Evolutionary conservation across 2,329 filamentous ascomycete species (phyloP).

Genomic region (Karstenula rhodostoma): DNA sequence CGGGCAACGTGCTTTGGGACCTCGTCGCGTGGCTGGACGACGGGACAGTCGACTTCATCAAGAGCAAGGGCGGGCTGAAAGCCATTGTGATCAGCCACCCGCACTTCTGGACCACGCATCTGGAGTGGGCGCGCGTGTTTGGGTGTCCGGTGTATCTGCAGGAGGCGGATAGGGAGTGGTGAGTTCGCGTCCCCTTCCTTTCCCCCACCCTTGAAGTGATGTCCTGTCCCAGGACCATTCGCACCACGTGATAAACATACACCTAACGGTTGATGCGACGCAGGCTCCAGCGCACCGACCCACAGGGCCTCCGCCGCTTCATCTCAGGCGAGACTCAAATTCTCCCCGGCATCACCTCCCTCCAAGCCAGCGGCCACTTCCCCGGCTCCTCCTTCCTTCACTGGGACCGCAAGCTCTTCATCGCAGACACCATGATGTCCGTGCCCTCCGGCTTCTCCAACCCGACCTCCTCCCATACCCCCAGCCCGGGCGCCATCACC

Average conservation of each 20-base stretch:
- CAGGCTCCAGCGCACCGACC: slow-evolving; percentile 60
- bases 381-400: slow-evolving; percentile 75
- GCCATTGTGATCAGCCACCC: slow-evolving; percentile 81
- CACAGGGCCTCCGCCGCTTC: slow-evolving; percentile 54
- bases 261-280: too few species aligned
- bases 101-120: slow-evolving; percentile 81
- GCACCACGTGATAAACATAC: too few species aligned
- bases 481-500: slow-evolving; percentile 53
- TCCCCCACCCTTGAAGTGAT: too few species aligned
- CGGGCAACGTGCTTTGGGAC: slow-evolving; percentile 83
- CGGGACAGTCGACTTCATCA: slow-evolving; percentile 67
- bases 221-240: too few species aligned
- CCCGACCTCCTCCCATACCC: slow-evolving; percentile 39
- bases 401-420: slow-evolving; percentile 65
- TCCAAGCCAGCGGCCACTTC: slow-evolving; percentile 83
- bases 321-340: slow-evolving; percentile 53
- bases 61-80: slow-evolving; percentile 68
- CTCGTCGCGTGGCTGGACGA: slow-evolving; percentile 74
- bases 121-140: slow-evolving; percentile 76
- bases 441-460: slow-evolving; percentile 61
- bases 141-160: slow-evolving; percentile 74
- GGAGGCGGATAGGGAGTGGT: slow-evolving; percentile 69
- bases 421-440: slow-evolving; percentile 80
- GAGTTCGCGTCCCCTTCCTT: too few species aligned
- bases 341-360: slow-evolving; percentile 62